Percentiles rank a stretch among this genome's conserved stretches.
phyloP scores from a whole-genome alignment of 2,329 filamentous ascomycete species.

The Clonostachys rosea region DNA sequence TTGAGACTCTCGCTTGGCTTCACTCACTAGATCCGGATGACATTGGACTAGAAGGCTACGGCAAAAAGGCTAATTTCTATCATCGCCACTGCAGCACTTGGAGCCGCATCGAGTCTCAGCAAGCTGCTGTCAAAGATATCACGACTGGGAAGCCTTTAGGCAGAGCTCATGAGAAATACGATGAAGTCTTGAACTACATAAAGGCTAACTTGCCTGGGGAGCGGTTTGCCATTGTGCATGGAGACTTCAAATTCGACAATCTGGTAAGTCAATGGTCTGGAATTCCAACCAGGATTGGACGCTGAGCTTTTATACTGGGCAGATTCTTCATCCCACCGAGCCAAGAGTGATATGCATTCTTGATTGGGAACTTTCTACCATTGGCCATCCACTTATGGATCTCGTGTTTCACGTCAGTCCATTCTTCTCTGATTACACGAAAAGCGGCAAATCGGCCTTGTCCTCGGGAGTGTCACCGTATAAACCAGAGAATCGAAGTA shows the following conservation, averaged over 20 bases:
- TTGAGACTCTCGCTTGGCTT: constrained; percentile 69
- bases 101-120: constrained; percentile 68
- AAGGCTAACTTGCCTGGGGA: constrained; percentile 59
- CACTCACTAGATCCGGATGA: constrained; percentile 62
- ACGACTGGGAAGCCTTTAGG: constrained; percentile 70
- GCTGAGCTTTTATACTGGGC: too few relatives aligned
- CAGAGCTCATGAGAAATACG: constrained; percentile 65
- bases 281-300: too few relatives aligned
- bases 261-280: constrained; percentile 25
- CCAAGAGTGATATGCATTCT: constrained; percentile 80
- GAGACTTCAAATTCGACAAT: constrained; percentile 85
- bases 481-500: too few relatives aligned
- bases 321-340: constrained; percentile 72
- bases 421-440: too few relatives aligned
- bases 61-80: constrained; percentile 70
- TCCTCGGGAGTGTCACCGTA: too few relatives aligned
- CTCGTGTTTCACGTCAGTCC: constrained; percentile 25
- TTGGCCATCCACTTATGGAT: constrained; percentile 83
- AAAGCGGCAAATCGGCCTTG: too few relatives aligned
- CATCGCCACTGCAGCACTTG: constrained; percentile 79
- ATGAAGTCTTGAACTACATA: constrained; percentile 75
- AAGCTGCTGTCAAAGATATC: constrained; percentile 57
- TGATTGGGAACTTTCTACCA: constrained; percentile 93
- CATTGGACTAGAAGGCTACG: constrained; percentile 64
- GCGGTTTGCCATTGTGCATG: constrained; percentile 70